Base-by-base conservation (phyloP, 129 eudicot species). In the Arctium lappa region DNA sequence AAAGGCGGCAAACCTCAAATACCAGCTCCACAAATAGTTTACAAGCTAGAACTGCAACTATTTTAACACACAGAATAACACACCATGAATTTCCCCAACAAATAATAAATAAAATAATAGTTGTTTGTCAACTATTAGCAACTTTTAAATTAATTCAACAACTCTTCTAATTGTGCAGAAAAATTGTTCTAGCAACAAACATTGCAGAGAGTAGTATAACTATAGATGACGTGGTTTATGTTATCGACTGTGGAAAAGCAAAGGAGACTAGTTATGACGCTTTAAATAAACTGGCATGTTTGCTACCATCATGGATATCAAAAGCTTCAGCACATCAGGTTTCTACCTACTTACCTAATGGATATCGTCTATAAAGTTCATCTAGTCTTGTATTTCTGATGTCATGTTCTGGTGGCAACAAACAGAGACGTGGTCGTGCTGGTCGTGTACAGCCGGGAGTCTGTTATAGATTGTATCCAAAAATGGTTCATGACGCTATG, bases 261-360 rank as follows among this genome's bases (percentile, higher is more conserved):
- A 95, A 95, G 87, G 99, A 93, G 91, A 95, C 98, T 3, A 95
- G 98, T 80, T 95, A 95, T 81, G 99, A 95, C 90, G 99, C 99
- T 86, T 83, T 95, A 34, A 95, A 95, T 83, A 95, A 95, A 84
- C 88, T 93, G 75, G 99, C 99, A 33, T 93, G 98, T 77, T 78
- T 95, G 53, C 82, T 95, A 72, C 99, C 99, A 62, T 93, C 99
- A 48, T 95, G 99, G 99, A 95, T 95, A 75, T 95, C 99, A 62
- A 91, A 95, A 90, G 99, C 99, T 84, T 95, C 99, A 63, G 97
- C 99, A n/a, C 99, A 91, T 83, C 99, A 95, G 99, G 99, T 93
- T 77, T 80, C 22, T 74, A 77, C 60, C 1, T 38, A 27, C 50
- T 60, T 75, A 12, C 66, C 2, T 8, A 4, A 69, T 6, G 62